Evolutionary conservation across 2,329 filamentous ascomycete species (phyloP).

Genomic region (Penicillium brevicompactum): DNA sequence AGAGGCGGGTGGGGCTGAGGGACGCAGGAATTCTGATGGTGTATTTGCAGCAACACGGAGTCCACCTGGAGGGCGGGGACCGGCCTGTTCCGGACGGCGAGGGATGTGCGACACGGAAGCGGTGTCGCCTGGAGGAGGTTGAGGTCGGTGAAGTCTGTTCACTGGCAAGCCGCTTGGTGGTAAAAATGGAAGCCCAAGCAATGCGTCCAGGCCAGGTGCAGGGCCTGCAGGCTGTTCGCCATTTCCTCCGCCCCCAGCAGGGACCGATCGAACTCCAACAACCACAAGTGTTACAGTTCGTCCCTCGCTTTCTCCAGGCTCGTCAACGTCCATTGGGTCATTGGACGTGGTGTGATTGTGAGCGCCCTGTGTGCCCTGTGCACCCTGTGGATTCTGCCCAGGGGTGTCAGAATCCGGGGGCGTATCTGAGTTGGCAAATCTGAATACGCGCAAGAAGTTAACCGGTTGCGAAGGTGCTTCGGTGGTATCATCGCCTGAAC

Average conservation of each 20-base stretch:
- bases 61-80: slow-evolving; percentile 26
- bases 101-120: slow-evolving; percentile 55
- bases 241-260: slow-evolving; percentile 51
- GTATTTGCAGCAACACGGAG: slow-evolving; percentile 48
- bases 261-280: slow-evolving; percentile 68
- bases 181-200: slow-evolving; percentile 48
- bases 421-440: slow-evolving; percentile 60
- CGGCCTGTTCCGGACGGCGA: slow-evolving; percentile 56
- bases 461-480: slow-evolving; percentile 57
- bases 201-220: slow-evolving; percentile 47
- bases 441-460: slow-evolving; percentile 70
- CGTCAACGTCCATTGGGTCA: slow-evolving; percentile 41
- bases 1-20: slow-evolving; percentile 45
- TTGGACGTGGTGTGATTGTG: slow-evolving; percentile 23
- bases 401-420: slow-evolving; percentile 25
- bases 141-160: slow-evolving; percentile 24
- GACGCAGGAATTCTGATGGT: slow-evolving; percentile 57
- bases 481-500: slow-evolving; percentile 33
- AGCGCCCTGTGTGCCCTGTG: slow-evolving; percentile 27
- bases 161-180: slow-evolving; percentile 44
- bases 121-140: slow-evolving; percentile 55
- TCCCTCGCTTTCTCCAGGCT: slow-evolving; percentile 48
- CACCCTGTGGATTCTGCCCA: slow-evolving; percentile 27
- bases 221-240: slow-evolving; percentile 47
- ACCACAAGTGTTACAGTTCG: slow-evolving; percentile 70